Evolutionary conservation across 179 eudicot species (phyloP), one percentile per base, ranked within the genome.

Genomic region (Actinidia arguta): DNA sequence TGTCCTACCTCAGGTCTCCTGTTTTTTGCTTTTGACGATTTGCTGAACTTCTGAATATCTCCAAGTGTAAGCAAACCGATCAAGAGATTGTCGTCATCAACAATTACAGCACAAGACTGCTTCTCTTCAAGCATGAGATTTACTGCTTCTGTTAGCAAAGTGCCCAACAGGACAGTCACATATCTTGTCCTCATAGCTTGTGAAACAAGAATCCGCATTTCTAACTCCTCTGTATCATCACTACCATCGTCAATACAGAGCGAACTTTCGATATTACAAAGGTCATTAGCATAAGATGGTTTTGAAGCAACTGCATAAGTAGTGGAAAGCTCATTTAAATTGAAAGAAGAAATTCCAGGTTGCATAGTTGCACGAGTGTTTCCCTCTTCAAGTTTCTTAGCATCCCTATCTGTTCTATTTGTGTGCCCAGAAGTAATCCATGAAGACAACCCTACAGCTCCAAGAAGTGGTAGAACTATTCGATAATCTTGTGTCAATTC

Each of bases 401-500:
- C 25, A 79, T 76, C 81, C 20, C 69, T 67, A 18, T 66, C 88
- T 76, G 55, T 82, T 87, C 91, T 90, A 79, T 83, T 91, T 61
- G 89, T 84, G 54, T 79, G 86, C 74, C 94, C 87, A 82, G 98
- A 96, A 81, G 98, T 96, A 59, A 93, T 89, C 99, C 97, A 96
- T 63, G 98, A 90, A 64, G 98, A 93, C 79, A 91, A 70, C 31
- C 99, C 99, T 47, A 96, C 99, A 73, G 98, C 99, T 86, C 95
- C 99, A 52, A 96, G 88, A 83, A 96, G 98, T 22, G 99, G 99
- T 75, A 96, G 83, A 82, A 96, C 95, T 64, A 96, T 96, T 80
- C 99, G 92, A 78, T 96, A 96, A 86, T 96, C 99, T 81, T 95
- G 98, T 78, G 99, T 96, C 68, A 96, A 90, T 79, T 95, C 98